Evolutionary conservation across 2,329 filamentous ascomycete genomes (phyloP).

Genomic region (Apiospora hydei): DNA sequence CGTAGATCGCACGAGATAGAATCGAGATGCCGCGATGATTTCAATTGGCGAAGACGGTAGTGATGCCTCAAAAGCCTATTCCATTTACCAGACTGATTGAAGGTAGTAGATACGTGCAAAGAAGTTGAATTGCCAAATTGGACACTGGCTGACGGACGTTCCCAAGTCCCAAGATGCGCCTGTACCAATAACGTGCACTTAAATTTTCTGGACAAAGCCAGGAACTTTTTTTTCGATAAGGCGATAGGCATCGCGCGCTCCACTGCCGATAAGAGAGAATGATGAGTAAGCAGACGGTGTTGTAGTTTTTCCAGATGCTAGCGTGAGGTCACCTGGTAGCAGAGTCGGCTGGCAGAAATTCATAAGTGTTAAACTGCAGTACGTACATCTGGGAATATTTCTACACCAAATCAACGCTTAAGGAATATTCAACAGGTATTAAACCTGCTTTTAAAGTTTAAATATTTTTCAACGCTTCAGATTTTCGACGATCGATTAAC

Average conservation of each 20-base stretch:
- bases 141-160: slow-evolving; percentile 11
- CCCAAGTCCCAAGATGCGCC: slow-evolving; percentile 20
- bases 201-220: slow-evolving; percentile 13
- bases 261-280: neutral
- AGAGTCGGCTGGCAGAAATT: too few relatives aligned
- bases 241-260: neutral
- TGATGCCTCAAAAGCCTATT: neutral
- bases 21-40: neutral
- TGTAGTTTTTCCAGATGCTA: neutral
- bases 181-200: slow-evolving; percentile 20
- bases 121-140: neutral
- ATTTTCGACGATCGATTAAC: too few relatives aligned
- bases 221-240: slow-evolving; percentile 21
- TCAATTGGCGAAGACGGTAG: neutral
- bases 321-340: neutral
- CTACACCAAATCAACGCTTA: too few relatives aligned
- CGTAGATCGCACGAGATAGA: neutral
- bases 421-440: too few relatives aligned
- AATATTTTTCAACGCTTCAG: too few relatives aligned
- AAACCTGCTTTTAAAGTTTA: too few relatives aligned
- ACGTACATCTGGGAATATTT: too few relatives aligned
- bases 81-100: neutral
- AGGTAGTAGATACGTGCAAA: slow-evolving; percentile 2
- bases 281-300: neutral
- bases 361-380: too few relatives aligned